Base-by-base conservation (phyloP, 208 protist genomes). In the Zelonia costaricensis region DNA sequence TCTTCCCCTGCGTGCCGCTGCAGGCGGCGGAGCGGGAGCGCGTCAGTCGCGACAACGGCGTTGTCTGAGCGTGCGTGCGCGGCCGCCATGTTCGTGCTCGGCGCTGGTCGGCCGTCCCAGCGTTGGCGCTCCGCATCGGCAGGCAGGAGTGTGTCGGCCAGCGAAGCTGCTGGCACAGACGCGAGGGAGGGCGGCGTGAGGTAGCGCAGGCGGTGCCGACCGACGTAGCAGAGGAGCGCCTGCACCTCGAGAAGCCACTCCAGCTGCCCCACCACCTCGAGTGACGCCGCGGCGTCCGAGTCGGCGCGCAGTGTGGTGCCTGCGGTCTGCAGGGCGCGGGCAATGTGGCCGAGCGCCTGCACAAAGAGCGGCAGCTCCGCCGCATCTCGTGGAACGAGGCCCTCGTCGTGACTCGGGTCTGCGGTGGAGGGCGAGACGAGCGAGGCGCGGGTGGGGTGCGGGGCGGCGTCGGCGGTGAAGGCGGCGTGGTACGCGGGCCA, bases 191-290 rank as follows among this genome's bases (percentile, higher is more conserved):
- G 12, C 10, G 61, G 60, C 10, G 62, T 62, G 6, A 69, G 38
- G 40, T 40, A 62, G 18, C 62, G 70, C 4, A 76, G 52, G 8
- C 48, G 53, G 16, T 56, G 16, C 38, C 51, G 47, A 4, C 42
- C 70, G 5, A 71, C 25, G 30, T 70, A 76, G 27, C 70, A 28
- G 48, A 76, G 42, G n/a, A 71, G 23, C 7, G 62, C 62, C 42
- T 71, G 55, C 62, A 76, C 40, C 45, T 76, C 70, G 7, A 44
- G 52, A 2, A 58, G 9, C 66, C 66, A 72, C 18, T 33, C 57
- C 18, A 18, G 42, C 57, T 55, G 1, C 51, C 36, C 22, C 22
- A 43, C 38, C 20, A 16, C 12, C 3, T 6, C 5, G 4, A 33
- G 28, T 3, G 16, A 12, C 23, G 12, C 4, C 52, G 0, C n/a